A percentile compares a stretch with the other conserved stretches of the same genome.
Conservation (phyloP, 1,284 basidiomycete species). For the Ceratobasidium sp. region DNA sequence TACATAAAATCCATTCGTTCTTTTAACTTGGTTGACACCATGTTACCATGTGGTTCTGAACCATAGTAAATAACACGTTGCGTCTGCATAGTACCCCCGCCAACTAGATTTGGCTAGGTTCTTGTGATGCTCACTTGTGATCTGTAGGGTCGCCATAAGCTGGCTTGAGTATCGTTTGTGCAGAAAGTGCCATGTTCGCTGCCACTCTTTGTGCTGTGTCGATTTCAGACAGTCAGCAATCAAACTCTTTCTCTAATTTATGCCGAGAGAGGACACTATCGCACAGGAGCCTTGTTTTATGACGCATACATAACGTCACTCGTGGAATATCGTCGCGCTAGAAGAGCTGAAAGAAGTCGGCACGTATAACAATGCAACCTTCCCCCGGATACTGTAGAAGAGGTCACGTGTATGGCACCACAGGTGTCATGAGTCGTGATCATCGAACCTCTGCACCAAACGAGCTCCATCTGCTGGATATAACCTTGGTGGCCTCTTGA, state of each 20-base stretch:
- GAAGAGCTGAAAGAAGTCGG: neutral
- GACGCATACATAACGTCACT: neutral
- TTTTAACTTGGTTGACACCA: neutral
- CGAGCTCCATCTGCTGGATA: neutral
- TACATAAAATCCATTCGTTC: neutral
- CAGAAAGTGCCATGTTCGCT: no score
- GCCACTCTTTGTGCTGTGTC: neutral
- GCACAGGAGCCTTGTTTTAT: neutral
- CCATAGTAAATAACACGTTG: no score
- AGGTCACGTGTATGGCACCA: neutral
- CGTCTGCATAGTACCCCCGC: no score
- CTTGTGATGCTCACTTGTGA: no score
- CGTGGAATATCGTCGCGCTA: neutral
- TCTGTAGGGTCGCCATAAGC: no score
- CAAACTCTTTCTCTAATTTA: neutral
- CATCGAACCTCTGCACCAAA: neutral
- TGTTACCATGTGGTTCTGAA: neutral
- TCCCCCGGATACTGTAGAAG: no score
- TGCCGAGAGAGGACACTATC: neutral
- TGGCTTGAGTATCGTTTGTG: no score
- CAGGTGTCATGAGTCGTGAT: neutral
- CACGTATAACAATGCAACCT: no score
- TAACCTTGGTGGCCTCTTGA: neutral
- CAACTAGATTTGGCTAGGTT: no score
- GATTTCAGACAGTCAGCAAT: neutral